Evolutionary conservation across 129 eudicot species (phyloP), one percentile per base, ranked within the genome.

Genomic region (Helichrysum umbraculigerum): DNA sequence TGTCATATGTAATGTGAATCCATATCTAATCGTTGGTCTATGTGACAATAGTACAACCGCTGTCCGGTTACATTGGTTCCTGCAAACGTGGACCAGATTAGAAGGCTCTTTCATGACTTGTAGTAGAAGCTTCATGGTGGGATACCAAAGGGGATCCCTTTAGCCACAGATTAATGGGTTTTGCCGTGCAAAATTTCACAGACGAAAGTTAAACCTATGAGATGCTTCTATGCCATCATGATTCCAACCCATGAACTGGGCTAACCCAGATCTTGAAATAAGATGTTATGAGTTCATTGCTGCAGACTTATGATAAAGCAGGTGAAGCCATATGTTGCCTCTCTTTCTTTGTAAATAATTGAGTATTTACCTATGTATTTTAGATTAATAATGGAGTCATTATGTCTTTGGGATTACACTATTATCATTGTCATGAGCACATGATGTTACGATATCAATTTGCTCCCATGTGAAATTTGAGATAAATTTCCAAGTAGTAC

Each of bases 21-120:
- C 37, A 17, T 71, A 50, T 57, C 79, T 82, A 67, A 66, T 19
- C 30, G 4, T 81, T 74, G 68, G 21, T 78, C 59, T 76, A 1
- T 74, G 41, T 83, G 83, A 52, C 21, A 33, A 75, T 83, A 92
- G 98, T 92, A 92, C 76, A 90, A 90, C 72, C 96, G 96, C 33
- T 92, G 98, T 68, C 98, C 98, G 7, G 85, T 90, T 63, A 92
- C 98, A 15, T 78, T 92, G 82, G 83, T 80, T 79, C 93, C 98
- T 50, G 92, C 94, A 66, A 67, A 68, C 1, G 90, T 86, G 82
- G 98, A 92, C 74, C 91, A 92, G 62, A 92, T 92, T 29, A 86
- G 98, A 79, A 88, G 98, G 88, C 96, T 92, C 44, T 92, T 92
- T 70, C 98, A 92, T 66, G 98, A 92, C 68, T 80, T 90, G 74